Conservation (phyloP, 1,139 yeast species). For the Kluyveromyces marxianus region DNA sequence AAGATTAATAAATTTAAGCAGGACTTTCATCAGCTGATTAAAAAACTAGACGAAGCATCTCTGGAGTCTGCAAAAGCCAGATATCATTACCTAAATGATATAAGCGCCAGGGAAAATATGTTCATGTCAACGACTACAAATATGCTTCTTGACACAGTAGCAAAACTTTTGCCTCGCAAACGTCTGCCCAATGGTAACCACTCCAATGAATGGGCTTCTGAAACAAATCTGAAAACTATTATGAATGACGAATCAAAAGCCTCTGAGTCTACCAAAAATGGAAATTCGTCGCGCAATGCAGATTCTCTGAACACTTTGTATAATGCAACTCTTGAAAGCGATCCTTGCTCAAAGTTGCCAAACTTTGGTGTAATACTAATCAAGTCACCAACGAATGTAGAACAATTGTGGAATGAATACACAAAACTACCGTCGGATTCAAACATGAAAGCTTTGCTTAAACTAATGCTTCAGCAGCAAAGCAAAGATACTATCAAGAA, state of each 20-base stretch:
- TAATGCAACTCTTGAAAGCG: conserved; percentile 8
- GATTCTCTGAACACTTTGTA: conserved; percentile 1
- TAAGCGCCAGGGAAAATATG: conserved; percentile 1
- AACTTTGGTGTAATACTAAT: conserved; percentile 26
- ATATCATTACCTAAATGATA: background rate
- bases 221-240: no score
- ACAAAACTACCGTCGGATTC: conserved; percentile 23
- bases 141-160: conserved; percentile 1
- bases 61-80: conserved; percentile 5
- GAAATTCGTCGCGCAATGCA: background rate
- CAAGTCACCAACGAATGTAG: conserved; percentile 23
- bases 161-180: conserved; percentile 2
- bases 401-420: conserved; percentile 26
- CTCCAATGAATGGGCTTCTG: background rate
- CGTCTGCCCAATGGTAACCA: background rate
- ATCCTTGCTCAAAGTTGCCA: conserved; percentile 20
- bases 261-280: no score
- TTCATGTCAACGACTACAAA: conserved; percentile 2
- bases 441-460: conserved; percentile 18
- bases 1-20: conserved; percentile 13
- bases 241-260: no score
- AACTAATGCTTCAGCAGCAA: conserved; percentile 15
- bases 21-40: conserved; percentile 13
- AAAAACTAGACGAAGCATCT: conserved; percentile 15
- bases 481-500: conserved; percentile 6